phyloP scores from a whole-genome alignment of 306 rosid species.

The Cucumis hystrix region DNA sequence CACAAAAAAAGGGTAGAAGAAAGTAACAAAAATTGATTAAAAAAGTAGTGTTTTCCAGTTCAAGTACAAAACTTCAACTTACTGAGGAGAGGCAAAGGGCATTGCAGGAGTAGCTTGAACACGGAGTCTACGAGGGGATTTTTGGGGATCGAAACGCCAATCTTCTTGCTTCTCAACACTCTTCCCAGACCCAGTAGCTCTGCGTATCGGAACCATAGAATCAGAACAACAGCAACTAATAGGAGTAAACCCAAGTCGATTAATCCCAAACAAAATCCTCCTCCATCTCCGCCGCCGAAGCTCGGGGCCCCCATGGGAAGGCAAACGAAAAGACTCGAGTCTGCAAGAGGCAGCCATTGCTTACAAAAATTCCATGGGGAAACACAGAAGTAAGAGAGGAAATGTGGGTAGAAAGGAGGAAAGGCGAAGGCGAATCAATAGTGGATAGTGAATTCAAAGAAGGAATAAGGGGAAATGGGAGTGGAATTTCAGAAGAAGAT shows the following conservation, averaged over 20 bases:
- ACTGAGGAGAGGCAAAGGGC: conserved; percentile 79
- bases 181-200: conserved; percentile 29
- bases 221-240: conserved; percentile 51
- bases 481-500: background rate
- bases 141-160: conserved; percentile 44
- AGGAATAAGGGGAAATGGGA: background rate
- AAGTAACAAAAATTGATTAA: background rate
- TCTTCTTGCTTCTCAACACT: conserved; percentile 41
- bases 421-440: background rate
- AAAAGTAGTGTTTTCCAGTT: background rate
- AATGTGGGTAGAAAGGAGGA: background rate
- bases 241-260: conserved; percentile 21
- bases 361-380: conserved; percentile 22
- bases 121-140: conserved; percentile 41
- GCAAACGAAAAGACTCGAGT: conserved; percentile 12
- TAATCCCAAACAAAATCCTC: conserved; percentile 9
- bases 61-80: conserved; percentile 1
- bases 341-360: conserved; percentile 62
- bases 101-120: conserved; percentile 54
- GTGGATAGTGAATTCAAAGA: background rate
- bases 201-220: conserved; percentile 51
- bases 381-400: background rate
- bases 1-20: background rate
- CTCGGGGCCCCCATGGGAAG: conserved; percentile 10
- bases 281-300: conserved; percentile 25